Base-by-base conservation (phyloP, 441 rosid species). In the Hura crepitans region DNA sequence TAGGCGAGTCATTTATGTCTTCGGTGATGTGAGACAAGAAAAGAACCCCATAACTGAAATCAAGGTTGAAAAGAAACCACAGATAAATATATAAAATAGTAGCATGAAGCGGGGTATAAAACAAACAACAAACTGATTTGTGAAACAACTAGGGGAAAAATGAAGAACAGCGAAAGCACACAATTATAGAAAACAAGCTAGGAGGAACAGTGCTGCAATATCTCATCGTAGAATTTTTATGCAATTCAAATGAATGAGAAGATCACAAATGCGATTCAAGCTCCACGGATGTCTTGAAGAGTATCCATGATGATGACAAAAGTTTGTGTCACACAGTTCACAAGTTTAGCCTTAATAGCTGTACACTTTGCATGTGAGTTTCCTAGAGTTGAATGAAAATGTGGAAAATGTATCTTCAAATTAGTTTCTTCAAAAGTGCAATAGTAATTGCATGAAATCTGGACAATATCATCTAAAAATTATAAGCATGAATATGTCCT, bases 21-120 rank as follows among this genome's bases (percentile, higher is more conserved):
- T 93, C 98, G 56, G 80, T 35, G 67, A 96, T 78, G 77, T 96
- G 99, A 27, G 75, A 22, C 87, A 96, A 72, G 84, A 96, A 93
- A 70, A 86, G 87, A 43, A 30, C 47, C 62, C 90, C 99, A 78
- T 93, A 96, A 5, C 99, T 96, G 86, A 68, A 65, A 42, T 72
- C 25, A 59, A 70, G 65, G 66, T 20, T 18, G 64, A 55, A 62
- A 59, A 51, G 46, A n/a, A 23, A 70, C 11, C 45, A 71, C 43
- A 66, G 46, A 63, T 59, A 12, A 79, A 51, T 54, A 65, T 10
- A 74, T 73, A 60, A 75, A 27, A 62, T 58, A 49, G n/a, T 20
- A 22, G 68, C 20, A 70, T 46, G 30, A 62, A 6, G 25, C 49
- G 39, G 18, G 23, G 58, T 2, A 78, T 33, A 42, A 70, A 57